A percentile compares a stretch with the other conserved stretches of the same genome.
phyloP scores from a whole-genome alignment of 2,329 filamentous ascomycete genomes.

The Mycosphaerelloides madeirae region DNA sequence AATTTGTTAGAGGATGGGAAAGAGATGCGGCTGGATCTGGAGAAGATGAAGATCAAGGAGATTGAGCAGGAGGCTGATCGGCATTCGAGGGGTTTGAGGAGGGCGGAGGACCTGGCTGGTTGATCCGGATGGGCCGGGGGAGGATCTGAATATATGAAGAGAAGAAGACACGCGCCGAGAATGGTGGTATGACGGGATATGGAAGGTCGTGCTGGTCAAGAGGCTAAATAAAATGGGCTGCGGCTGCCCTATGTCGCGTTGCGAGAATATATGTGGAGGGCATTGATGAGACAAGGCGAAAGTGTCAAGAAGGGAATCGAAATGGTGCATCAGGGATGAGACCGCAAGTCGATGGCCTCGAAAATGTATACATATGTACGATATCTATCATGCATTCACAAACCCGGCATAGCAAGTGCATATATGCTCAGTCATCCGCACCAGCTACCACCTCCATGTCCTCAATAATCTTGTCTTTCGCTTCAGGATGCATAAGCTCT shows the following conservation, averaged over 20 bases:
- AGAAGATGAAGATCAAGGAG: slow-evolving; percentile 77
- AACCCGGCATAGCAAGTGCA: background rate
- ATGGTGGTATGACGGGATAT: too few species aligned
- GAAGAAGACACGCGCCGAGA: too few species aligned
- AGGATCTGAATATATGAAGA: background rate
- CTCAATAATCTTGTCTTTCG: slow-evolving; percentile 23
- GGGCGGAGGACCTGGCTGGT: slow-evolving; percentile 71
- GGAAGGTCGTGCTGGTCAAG: too few species aligned
- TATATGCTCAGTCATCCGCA: slow-evolving; percentile 12
- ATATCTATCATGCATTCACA: background rate
- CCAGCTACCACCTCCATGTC: slow-evolving; percentile 12
- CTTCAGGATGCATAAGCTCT: slow-evolving; percentile 29
- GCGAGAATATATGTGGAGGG: too few species aligned
- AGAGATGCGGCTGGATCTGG: slow-evolving; percentile 75
- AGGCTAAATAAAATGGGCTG: too few species aligned
- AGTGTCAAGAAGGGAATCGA: too few species aligned
- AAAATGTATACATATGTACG: background rate
- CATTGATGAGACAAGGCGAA: background rate
- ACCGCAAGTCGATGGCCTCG: too few species aligned
- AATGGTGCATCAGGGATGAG: too few species aligned
- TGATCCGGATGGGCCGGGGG: slow-evolving; percentile 6
- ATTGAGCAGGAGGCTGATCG: slow-evolving; percentile 85
- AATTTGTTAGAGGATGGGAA: slow-evolving; percentile 74
- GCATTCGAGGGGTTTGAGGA: slow-evolving; percentile 75
- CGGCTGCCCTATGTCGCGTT: too few species aligned